Evolutionary conservation across 1,284 basidiomycete species (phyloP), one percentile per base, ranked within the genome.

Genomic region (Austroboletus sp.): DNA sequence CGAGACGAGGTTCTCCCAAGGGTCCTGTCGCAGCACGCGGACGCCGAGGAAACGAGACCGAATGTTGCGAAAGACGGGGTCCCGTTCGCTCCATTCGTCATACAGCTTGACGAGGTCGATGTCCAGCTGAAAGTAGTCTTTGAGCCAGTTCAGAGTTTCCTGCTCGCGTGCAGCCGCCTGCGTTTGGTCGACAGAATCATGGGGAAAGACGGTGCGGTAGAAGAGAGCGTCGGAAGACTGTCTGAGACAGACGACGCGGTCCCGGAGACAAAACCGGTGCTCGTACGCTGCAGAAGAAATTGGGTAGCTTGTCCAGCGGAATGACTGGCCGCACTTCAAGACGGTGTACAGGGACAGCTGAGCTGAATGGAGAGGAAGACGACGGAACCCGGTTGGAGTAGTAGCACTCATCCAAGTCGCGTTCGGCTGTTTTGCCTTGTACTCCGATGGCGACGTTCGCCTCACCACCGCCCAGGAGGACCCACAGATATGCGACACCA

Each of bases 1-100:
- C 91, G 88, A 90, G 35, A 96, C 69, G 21, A 96, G 74, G 57
- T 88, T 94, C 67, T 97, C 96, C 85, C 92, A 98, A 45, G 92
- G 90, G 61, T 97, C 93, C 64, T 98, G 95, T 53, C 90, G 74
- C 31, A 98, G 68, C 53, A 98, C 86, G 35, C 78, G 65, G 40
- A 85, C 81, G 16, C 85, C 82, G 44, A 71, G 62, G 54, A 87
- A 88, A 17, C 82, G 70, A 25, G 74, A 67, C 46, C 76, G 72
- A 36, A 89, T 66, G 21, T 69, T 72, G 8, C 75, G 71, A 63
- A 98, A 97, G 39, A 87, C 79, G 9, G 78, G 70, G 60, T 99
- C 96, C 26, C 75, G 70, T 10, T 60, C 56, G 38, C 76, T 71
- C 95, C 96, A 99, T 50, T 85, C 71, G 3, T 72, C 67, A 60